Percentiles rank a stretch among this genome's conserved stretches.
Evolutionary conservation across 345 rosid species (phyloP).

Genomic region (Aurinia saxatilis): DNA sequence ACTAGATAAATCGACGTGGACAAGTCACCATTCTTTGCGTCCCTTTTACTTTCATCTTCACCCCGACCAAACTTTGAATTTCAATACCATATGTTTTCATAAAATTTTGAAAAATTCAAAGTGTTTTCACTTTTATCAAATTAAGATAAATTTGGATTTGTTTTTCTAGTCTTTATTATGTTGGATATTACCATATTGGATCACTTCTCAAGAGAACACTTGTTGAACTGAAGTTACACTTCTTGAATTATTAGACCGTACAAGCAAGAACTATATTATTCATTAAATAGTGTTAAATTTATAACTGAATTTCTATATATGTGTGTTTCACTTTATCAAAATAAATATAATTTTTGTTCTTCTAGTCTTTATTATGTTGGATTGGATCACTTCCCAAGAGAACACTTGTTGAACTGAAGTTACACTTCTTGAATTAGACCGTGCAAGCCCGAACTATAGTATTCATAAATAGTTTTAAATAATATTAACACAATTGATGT

Average conservation of each 20-base stretch:
- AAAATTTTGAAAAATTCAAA: background rate
- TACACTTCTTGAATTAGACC: constrained; percentile 8
- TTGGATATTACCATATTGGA: background rate
- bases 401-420: background rate
- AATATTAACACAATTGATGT: background rate
- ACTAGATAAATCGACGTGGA: constrained; percentile 16
- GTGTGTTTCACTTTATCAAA: background rate
- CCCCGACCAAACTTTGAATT: constrained; percentile 22
- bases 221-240: background rate
- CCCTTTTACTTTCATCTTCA: constrained; percentile 29
- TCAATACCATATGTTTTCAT: background rate
- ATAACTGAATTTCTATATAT: too few relatives aligned
- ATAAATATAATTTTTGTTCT: background rate
- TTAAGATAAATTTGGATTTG: background rate
- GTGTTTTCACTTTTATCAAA: constrained; percentile 1
- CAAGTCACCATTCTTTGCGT: constrained; percentile 29
- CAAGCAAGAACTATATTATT: background rate
- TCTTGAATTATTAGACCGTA: background rate
- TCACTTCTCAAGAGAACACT: background rate
- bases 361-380: background rate
- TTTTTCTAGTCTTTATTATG: background rate
- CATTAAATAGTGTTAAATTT: background rate
- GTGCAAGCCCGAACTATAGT: background rate
- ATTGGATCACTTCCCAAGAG: background rate
- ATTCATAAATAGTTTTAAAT: background rate